Conservation (phyloP, 73 alveolate genomes). For the Paramecium pentaurelia region DNA sequence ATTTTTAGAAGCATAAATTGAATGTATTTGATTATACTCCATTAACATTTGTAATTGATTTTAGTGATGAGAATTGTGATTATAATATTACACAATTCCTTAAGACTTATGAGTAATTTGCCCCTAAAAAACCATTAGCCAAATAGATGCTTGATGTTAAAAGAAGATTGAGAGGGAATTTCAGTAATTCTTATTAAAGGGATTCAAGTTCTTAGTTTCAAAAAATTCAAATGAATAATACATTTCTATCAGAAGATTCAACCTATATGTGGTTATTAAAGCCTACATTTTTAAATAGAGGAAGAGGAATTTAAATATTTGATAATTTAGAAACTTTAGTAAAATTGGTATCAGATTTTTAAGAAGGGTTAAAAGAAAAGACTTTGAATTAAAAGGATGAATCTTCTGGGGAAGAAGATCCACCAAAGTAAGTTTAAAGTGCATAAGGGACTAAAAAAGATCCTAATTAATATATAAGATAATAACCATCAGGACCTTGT, state of each 20-base stretch:
- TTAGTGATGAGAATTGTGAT: slow-evolving; percentile 62
- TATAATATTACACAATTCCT: slow-evolving; percentile 37
- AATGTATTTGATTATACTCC: slow-evolving; percentile 55
- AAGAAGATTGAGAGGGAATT: slow-evolving; percentile 44
- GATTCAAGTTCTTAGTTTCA: slow-evolving; percentile 5
- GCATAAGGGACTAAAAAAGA: slow-evolving; percentile 8
- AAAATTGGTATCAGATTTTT: background rate
- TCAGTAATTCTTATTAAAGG: slow-evolving; percentile 40
- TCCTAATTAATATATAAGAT: background rate
- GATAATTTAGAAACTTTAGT: slow-evolving; percentile 60
- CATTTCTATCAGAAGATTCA: slow-evolving; percentile 34
- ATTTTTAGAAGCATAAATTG: slow-evolving; percentile 37
- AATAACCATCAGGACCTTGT: slow-evolving; percentile 49
- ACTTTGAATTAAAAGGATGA: slow-evolving; percentile 47
- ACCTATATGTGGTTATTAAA: slow-evolving; percentile 66
- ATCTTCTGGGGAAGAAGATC: background rate
- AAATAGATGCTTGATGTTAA: slow-evolving; percentile 28
- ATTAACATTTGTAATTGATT: slow-evolving; percentile 56
- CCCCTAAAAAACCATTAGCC: slow-evolving; percentile 51
- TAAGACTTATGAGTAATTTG: slow-evolving; percentile 30
- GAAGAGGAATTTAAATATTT: slow-evolving; percentile 85
- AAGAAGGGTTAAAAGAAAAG: slow-evolving; percentile 51
- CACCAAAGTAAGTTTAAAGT: slow-evolving; percentile 6
- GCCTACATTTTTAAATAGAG: slow-evolving; percentile 81
- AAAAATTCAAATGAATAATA: slow-evolving; percentile 35